Evolutionary conservation across 106 monocot genomes (phyloP).

Genomic region (Dendrobium chrysotoxum): DNA sequence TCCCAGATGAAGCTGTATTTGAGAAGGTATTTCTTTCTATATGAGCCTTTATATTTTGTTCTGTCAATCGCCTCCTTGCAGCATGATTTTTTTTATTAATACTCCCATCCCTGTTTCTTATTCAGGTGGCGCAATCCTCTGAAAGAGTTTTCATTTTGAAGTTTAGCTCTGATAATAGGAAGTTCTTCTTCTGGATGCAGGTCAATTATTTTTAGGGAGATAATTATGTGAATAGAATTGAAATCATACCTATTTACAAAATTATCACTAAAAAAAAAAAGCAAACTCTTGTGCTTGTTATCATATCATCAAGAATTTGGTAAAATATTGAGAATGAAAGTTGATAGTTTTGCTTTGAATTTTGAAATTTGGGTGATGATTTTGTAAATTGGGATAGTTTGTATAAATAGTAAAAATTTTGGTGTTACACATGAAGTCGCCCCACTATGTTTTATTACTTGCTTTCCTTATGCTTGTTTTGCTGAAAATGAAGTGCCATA

Average conservation of each 20-base stretch:
- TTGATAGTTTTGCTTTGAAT: too few relatives aligned
- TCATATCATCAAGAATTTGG: not conserved
- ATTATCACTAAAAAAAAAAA: not conserved
- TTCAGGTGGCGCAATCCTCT: conserved; percentile 78
- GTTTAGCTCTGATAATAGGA: conserved; percentile 78
- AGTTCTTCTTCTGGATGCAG: conserved; percentile 99
- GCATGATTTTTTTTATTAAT: not conserved
- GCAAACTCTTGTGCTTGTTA: not conserved
- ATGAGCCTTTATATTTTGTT: not conserved
- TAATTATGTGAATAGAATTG: not conserved
- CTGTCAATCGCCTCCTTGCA: not conserved
- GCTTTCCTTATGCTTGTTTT: not conserved
- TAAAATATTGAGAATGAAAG: not conserved
- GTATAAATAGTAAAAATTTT: not conserved
- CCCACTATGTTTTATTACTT: not conserved
- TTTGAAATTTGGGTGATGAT: too few relatives aligned
- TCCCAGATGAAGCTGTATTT: conserved; percentile 92
- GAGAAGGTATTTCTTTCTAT: conserved; percentile 57
- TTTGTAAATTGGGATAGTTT: not conserved
- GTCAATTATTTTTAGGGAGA: conserved; percentile 20
- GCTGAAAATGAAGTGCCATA: not conserved
- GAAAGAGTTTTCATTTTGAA: conserved; percentile 93
- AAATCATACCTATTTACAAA: not conserved
- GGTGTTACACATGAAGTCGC: not conserved
- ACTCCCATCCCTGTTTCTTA: conserved; percentile 10